Base-by-base conservation (phyloP, 208 protist genomes). In the Borovskyia barvae region DNA sequence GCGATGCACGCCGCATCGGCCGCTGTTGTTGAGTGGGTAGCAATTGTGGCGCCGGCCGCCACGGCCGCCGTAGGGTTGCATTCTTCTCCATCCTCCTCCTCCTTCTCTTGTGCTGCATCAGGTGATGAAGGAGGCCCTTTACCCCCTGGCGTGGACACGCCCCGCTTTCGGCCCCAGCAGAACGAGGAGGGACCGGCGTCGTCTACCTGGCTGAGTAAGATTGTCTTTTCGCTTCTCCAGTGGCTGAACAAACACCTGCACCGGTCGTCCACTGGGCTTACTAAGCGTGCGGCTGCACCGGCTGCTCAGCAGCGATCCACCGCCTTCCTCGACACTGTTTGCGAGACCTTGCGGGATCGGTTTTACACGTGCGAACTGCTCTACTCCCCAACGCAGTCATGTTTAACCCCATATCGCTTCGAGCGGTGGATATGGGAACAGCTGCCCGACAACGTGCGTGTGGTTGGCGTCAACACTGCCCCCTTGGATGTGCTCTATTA, bases 381-480 rank as follows among this genome's bases (percentile, higher is more conserved):
- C 12, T 72, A 66, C 50, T 42, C 54, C 11, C 67, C 73, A 0
- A 30, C 35, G 1, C 79, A 87, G 54, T 79, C 77, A 24, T 63
- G 45, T 29, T 66, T 83, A n/a, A 61, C 64, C 2, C 66, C 61
- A 30, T 68, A 75, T 6, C 45, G 74, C 32, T 65, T 83, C 22
- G 61, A 77, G 25, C 52, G 69, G 17, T 88, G 77, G 76, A 66
- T 82, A 55, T 75, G 70, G 64, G 61, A 78, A 53, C 55, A 52
- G 25, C 70, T 93, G 5, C 82, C 86, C 6, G 19, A 26, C 20
- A 82, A 74, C 46, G 53, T 89, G 19, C 82, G 80, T 41, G 52
- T 93, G 3, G 80, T 93, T 25, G 80, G 80, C 45, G 56, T 90
- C 53, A 93, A 93, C 58, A 73, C 73, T 22, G 56, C 72, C 5